A percentile compares a stretch with the other conserved stretches of the same genome.
Evolutionary conservation across 179 eudicot species (phyloP).

Genomic region (Amaranthus tricolor): DNA sequence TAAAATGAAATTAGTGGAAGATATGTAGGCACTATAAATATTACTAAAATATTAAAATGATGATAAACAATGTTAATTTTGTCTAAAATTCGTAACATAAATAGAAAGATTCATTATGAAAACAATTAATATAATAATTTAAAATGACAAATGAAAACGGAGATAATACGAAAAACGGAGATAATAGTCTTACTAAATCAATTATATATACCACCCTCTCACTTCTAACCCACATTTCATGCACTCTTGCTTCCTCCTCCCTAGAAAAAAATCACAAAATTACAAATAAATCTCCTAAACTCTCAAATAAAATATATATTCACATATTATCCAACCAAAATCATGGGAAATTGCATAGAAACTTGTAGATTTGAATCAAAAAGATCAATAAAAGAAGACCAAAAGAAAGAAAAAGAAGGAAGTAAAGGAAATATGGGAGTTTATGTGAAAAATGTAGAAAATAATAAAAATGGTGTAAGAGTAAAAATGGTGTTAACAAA

Average conservation of each 20-base stretch:
- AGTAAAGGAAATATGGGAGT: slow-evolving; percentile 10
- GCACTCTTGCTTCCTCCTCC: slow-evolving; percentile 7
- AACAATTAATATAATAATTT: no score
- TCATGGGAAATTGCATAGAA: slow-evolving; percentile 40
- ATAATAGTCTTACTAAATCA: no score
- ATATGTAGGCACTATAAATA: no score
- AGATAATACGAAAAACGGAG: no score
- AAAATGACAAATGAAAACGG: no score
- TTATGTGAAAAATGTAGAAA: slow-evolving; percentile 18
- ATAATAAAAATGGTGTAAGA: slow-evolving; percentile 23
- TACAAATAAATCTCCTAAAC: background rate
- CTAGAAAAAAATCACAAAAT: background rate
- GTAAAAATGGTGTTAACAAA: slow-evolving; percentile 40
- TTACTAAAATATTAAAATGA: no score
- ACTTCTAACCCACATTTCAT: slow-evolving; percentile 9
- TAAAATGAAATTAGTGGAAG: no score
- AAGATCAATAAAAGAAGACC: slow-evolving; percentile 1
- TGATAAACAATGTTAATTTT: no score
- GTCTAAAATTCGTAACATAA: no score
- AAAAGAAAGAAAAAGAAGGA: slow-evolving; percentile 3
- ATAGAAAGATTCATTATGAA: no score
- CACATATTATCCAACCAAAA: background rate
- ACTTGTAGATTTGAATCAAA: background rate
- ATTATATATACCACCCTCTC: no score
- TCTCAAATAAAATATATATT: background rate